Conservation (phyloP, 2,329 filamentous ascomycete species). For the Colletotrichum sp. region DNA sequence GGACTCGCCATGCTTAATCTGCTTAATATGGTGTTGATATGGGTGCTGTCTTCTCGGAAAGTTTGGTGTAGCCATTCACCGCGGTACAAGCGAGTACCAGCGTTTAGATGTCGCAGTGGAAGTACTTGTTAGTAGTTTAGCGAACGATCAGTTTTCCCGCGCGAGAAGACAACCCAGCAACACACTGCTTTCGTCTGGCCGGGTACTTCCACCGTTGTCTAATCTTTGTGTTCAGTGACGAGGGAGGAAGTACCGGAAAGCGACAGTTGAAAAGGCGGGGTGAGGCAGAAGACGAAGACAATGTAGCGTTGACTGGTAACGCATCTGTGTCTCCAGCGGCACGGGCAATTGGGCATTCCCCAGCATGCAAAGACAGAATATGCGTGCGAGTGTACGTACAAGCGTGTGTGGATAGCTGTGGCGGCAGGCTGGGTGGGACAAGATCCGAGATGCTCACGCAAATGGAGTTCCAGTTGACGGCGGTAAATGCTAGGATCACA, state of each 20-base stretch:
- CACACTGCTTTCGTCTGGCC: background rate
- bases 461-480: background rate
- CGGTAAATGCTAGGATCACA: background rate
- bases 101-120: background rate
- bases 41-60: background rate
- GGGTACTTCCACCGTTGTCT: background rate
- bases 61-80: conserved; percentile 1
- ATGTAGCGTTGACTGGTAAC: background rate
- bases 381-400: background rate
- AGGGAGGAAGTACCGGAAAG: background rate
- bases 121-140: background rate
- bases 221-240: background rate
- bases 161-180: background rate
- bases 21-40: background rate
- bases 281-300: background rate
- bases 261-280: background rate
- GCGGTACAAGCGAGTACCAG: background rate
- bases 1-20: background rate
- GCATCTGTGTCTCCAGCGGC: background rate
- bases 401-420: background rate
- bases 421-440: conserved; percentile 4
- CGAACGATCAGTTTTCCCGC: background rate
- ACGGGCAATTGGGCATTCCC: background rate
- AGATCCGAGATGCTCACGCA: background rate
- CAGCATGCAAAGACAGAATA: background rate